Conservation (phyloP, 2,329 filamentous ascomycete genomes). For the Ceratocystis cubensis region DNA sequence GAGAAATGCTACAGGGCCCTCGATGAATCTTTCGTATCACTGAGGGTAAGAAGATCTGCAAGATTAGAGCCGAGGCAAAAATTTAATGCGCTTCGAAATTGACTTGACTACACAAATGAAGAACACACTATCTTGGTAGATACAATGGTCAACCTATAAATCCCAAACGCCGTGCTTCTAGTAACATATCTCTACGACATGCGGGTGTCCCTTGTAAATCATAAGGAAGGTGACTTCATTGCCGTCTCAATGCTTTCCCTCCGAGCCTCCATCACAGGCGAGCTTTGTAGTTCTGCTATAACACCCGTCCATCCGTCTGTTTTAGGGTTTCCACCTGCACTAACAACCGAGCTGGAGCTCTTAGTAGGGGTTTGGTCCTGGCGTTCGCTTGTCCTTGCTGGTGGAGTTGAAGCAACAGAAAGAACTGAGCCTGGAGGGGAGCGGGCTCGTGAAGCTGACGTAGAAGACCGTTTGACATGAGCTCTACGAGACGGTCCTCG, state of each 20-base stretch:
- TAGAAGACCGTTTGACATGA: slow-evolving; percentile 7
- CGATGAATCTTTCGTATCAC: slow-evolving; percentile 28
- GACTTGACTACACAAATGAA: not conserved
- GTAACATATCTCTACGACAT: no score
- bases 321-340: slow-evolving; percentile 24
- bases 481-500: not conserved
- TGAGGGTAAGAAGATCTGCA: no score
- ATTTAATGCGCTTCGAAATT: no score
- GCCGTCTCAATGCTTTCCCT: slow-evolving; percentile 39
- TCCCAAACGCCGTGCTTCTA: no score
- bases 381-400: slow-evolving; percentile 6
- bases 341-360: slow-evolving; percentile 15
- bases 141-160: no score
- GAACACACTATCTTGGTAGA: no score
- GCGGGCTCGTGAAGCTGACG: not conserved
- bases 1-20: slow-evolving; percentile 41
- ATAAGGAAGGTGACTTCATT: slow-evolving; percentile 29
- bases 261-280: slow-evolving; percentile 47
- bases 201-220: not conserved
- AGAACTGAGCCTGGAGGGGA: slow-evolving; percentile 14
- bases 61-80: no score
- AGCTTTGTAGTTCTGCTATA: slow-evolving; percentile 49
- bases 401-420: slow-evolving; percentile 6
- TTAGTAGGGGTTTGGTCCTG: slow-evolving; percentile 4
- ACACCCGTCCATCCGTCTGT: slow-evolving; percentile 47